Conservation (phyloP, 2,329 filamentous ascomycete species). For the Periconia macrospinosa region DNA sequence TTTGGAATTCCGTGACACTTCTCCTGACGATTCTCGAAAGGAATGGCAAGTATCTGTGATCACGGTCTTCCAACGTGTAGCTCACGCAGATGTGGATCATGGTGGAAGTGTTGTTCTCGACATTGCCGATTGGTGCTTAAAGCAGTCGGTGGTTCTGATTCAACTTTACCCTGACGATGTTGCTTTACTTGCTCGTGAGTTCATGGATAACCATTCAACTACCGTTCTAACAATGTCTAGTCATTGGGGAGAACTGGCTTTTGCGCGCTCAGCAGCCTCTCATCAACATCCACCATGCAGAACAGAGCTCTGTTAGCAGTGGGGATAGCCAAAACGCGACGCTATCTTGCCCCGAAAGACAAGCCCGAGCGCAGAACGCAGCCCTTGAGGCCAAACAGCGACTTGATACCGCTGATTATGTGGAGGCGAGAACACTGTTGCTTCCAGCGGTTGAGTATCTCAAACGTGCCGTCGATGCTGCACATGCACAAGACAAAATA, state of each 20-base stretch:
- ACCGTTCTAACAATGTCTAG: conserved; percentile 29
- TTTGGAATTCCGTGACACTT: conserved; percentile 20
- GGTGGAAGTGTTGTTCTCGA: conserved; percentile 45
- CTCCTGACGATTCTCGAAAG: conserved; percentile 13
- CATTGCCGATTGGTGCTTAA: conserved; percentile 54
- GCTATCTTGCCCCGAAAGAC: conserved; percentile 25
- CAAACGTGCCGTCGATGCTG: conserved; percentile 49
- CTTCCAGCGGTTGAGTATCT: conserved; percentile 57
- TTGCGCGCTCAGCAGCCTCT: conserved; percentile 54
- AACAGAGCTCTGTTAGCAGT: conserved; percentile 38
- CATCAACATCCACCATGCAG: conserved; percentile 51
- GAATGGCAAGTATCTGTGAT: conserved; percentile 36
- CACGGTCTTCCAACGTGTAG: conserved; percentile 52
- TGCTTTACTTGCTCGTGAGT: conserved; percentile 47
- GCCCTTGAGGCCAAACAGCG: conserved; percentile 42
- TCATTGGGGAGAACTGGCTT: conserved; percentile 56
- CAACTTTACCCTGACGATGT: conserved; percentile 49
- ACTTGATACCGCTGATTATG: conserved; percentile 48
- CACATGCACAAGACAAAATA: conserved; percentile 40
- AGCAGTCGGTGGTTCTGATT: conserved; percentile 50
- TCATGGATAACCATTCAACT: too few species aligned
- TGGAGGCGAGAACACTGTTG: conserved; percentile 55
- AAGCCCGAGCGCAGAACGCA: conserved; percentile 19
- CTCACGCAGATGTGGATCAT: conserved; percentile 52
- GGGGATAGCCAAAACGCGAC: conserved; percentile 25